phyloP scores from a whole-genome alignment of 176 grass and related monocot genomes.

The Pharus latifolius region DNA sequence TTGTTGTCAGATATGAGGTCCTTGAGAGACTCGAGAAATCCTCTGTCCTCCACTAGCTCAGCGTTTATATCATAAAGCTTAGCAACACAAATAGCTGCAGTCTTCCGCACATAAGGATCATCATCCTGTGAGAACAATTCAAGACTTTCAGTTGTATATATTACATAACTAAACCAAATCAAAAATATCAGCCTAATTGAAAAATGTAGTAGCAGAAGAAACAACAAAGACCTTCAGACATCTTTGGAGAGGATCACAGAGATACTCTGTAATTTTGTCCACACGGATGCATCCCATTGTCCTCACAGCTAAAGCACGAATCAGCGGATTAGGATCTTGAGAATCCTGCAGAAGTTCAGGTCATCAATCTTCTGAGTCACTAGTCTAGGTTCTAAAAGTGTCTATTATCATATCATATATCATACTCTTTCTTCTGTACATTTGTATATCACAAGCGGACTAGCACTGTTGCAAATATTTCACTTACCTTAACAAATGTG shows the following conservation, averaged over 20 bases:
- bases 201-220: conserved; percentile 5
- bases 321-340: conserved; percentile 96
- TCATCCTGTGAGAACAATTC: conserved; percentile 61
- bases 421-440: background rate
- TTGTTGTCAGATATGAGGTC: conserved; percentile 99
- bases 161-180: background rate
- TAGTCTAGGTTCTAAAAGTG: background rate
- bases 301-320: conserved; percentile 96
- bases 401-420: background rate
- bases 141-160: background rate
- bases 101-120: conserved; percentile 97
- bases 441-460: background rate
- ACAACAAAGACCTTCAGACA: conserved; percentile 73
- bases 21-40: conserved; percentile 86
- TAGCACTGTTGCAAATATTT: background rate
- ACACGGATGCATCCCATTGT: conserved; percentile 99
- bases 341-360: conserved; percentile 61
- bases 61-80: conserved; percentile 99
- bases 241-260: conserved; percentile 98
- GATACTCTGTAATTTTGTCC: conserved; percentile 99
- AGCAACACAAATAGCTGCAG: conserved; percentile 97
- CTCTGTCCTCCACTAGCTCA: conserved; percentile 94
- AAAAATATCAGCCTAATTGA: background rate
- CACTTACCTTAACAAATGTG: conserved; percentile 95
- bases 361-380: background rate